phyloP scores from a whole-genome alignment of 768 basidiomycete species.

The Tylopilus subfusipes region DNA sequence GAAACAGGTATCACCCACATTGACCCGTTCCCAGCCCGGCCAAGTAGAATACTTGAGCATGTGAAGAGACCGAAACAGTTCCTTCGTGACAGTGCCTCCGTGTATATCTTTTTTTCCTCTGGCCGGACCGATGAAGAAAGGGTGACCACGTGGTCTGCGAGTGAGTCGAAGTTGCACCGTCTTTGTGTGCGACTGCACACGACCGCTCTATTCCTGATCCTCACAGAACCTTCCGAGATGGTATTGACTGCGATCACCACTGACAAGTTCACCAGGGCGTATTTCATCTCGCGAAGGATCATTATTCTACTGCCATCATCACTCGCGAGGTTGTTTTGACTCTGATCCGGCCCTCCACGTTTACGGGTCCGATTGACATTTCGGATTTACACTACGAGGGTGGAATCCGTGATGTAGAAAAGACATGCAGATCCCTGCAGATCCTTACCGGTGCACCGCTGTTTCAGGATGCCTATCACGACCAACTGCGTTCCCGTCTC shows the following conservation, averaged over 20 bases:
- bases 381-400: constrained; percentile 14
- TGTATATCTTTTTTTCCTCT: constrained; percentile 3
- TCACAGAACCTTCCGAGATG: constrained; percentile 3
- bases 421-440: constrained; percentile 19
- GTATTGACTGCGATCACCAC: constrained; percentile 6
- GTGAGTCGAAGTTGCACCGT: background rate
- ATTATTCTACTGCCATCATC: constrained; percentile 8
- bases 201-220: background rate
- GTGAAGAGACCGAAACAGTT: constrained; percentile 17
- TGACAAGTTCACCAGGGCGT: constrained; percentile 6
- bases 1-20: constrained; percentile 30
- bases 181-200: constrained; percentile 5
- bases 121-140: background rate
- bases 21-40: constrained; percentile 25
- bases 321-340: constrained; percentile 17
- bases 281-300: constrained; percentile 20
- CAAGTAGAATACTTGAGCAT: constrained; percentile 21
- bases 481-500: constrained; percentile 20
- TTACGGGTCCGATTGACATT: constrained; percentile 9
- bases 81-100: constrained; percentile 9
- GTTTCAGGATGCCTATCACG: constrained; percentile 20
- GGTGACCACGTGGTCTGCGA: background rate
- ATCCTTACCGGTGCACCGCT: constrained; percentile 14
- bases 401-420: constrained; percentile 8
- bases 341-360: constrained; percentile 15